Base-by-base conservation (phyloP, 2,329 filamentous ascomycete genomes). In the Cercospora sp. region DNA sequence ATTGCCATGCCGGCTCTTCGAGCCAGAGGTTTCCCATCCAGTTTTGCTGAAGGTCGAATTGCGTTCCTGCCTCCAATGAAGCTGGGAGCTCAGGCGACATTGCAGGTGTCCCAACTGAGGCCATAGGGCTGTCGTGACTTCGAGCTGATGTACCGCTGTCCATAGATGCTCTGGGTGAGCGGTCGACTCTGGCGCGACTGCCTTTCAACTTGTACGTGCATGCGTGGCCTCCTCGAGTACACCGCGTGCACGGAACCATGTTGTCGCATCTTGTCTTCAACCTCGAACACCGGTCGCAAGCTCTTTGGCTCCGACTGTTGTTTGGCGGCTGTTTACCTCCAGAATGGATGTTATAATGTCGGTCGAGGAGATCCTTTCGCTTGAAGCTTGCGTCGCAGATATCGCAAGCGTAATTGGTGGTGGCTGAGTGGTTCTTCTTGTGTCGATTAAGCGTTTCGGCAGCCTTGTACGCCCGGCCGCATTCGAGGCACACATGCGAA, bases 191-290 rank as follows among this genome's bases (percentile, higher is more conserved):
- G 10, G 67, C 70, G 43, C 71, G 63, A 24, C 70, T 64, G 53
- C 65, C 63, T 40, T 61, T 65, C 16, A 68, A 21, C 49, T 62
- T 64, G 55, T 71, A 68, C 1, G 65, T 68, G 49, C 71, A 73
- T 12, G 58, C 61, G 34, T 73, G 68, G 6, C 63, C 65, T 21
- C 68, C 70, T 28, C 67, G 65, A 18, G 58, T 55, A 28, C 71
- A 73, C 26, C 71, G 59, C 26, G 66, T 65, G 61, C 71, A 73
- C 21, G 71, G 67, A 4, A 61, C 55, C 16, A 71, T 62, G 45
- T 68, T 67, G 61, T 72, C 71, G 63, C 71, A 72, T 68, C 69
- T 59, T 30, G 71, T 71, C 61, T 72, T 72, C 30, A 72, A 61
- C 13, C 69, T 63, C 12, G 69, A 70, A 43, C 71, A 72, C 51